Conservation (phyloP, 192 early-diverging fungal species). For the Coemansia sp. region DNA sequence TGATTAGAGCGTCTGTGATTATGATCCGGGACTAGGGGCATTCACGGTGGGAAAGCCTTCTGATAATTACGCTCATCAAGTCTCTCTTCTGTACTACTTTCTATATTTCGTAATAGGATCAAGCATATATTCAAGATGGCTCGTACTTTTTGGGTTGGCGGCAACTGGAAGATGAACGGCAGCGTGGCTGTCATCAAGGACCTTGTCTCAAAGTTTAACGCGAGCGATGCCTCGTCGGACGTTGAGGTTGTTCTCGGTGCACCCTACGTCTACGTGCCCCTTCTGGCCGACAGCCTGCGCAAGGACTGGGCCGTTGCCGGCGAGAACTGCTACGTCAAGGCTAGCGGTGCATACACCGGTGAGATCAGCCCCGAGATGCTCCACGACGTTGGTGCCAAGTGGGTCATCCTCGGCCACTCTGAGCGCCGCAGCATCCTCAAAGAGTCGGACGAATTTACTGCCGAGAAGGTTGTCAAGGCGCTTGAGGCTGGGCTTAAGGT, state of each 20-base stretch:
- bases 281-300: slow-evolving; percentile 73
- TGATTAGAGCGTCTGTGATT: neutral
- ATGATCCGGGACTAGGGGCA: slow-evolving; percentile 5
- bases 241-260: slow-evolving; percentile 97
- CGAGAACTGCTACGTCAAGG: slow-evolving; percentile 88
- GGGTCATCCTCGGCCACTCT: slow-evolving; percentile 98
- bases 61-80: too few species aligned
- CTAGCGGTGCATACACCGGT: slow-evolving; percentile 94
- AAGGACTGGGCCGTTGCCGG: slow-evolving; percentile 89
- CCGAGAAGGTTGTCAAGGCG: slow-evolving; percentile 87
- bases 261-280: slow-evolving; percentile 85
- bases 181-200: slow-evolving; percentile 68
- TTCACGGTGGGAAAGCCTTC: neutral
- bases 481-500: slow-evolving; percentile 86
- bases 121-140: slow-evolving; percentile 20
- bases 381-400: slow-evolving; percentile 91
- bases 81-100: neutral
- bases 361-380: slow-evolving; percentile 94
- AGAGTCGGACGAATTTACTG: slow-evolving; percentile 87
- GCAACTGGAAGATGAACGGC: slow-evolving; percentile 99
- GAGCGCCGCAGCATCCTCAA: slow-evolving; percentile 93
- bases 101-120: neutral
- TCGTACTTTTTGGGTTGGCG: slow-evolving; percentile 87
- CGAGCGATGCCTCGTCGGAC: slow-evolving; percentile 59
- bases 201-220: slow-evolving; percentile 78